Evolutionary conservation across 176 grass and related monocot genomes (phyloP).

Genomic region (Oryza longistaminata): DNA sequence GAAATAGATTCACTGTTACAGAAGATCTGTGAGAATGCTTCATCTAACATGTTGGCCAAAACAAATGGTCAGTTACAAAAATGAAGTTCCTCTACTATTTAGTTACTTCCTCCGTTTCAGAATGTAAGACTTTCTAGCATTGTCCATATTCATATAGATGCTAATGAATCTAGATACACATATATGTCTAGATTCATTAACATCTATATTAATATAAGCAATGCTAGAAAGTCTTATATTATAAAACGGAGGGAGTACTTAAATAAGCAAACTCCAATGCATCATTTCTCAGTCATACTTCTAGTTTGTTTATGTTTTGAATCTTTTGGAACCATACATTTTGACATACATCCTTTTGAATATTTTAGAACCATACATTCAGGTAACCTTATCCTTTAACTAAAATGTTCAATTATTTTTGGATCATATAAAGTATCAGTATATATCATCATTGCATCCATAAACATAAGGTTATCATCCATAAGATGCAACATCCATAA

Average conservation of each 20-base stretch:
- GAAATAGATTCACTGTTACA: conserved; percentile 74
- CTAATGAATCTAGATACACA: too few relatives aligned
- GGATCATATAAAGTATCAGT: neutral
- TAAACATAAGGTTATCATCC: neutral
- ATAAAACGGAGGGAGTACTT: too few relatives aligned
- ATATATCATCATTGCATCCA: neutral
- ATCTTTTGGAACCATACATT: neutral
- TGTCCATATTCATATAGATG: too few relatives aligned
- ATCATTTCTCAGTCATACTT: conserved; percentile 1
- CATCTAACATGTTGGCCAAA: conserved; percentile 54
- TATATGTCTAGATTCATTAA: too few relatives aligned
- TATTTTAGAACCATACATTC: neutral
- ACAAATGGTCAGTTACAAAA: conserved; percentile 61
- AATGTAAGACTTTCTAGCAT: too few relatives aligned
- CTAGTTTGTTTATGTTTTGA: neutral
- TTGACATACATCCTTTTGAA: neutral
- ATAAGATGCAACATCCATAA: neutral
- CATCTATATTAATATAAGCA: too few relatives aligned
- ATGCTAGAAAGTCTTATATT: too few relatives aligned
- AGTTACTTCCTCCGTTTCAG: too few relatives aligned
- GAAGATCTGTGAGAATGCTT: conserved; percentile 50
- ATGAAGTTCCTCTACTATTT: conserved; percentile 24
- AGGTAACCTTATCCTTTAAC: neutral
- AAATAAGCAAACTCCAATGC: neutral
- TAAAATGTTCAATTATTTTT: neutral